phyloP scores from a whole-genome alignment of 371 early-diverging fungal species.

The Apophysomyces ossiformis region DNA sequence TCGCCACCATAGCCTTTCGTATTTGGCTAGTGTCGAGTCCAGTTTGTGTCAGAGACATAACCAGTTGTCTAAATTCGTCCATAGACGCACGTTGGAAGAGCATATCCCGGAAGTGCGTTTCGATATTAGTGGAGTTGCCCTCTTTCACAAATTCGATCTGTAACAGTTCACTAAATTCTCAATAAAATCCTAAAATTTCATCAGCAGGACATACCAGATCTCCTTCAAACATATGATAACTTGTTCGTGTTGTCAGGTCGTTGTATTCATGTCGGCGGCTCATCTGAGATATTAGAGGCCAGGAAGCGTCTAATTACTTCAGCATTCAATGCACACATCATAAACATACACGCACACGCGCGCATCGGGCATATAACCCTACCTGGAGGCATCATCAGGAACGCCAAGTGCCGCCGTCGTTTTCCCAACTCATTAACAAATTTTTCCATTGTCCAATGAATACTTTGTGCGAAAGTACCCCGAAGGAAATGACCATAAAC shows the following conservation, averaged over 20 bases:
- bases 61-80: slow-evolving; percentile 71
- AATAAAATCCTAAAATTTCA: background rate
- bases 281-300: slow-evolving; percentile 81
- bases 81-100: slow-evolving; percentile 78
- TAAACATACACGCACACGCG: background rate
- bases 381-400: slow-evolving; percentile 69
- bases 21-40: slow-evolving; percentile 58
- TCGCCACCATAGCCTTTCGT: slow-evolving; percentile 70
- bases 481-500: slow-evolving; percentile 54
- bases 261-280: slow-evolving; percentile 78
- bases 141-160: slow-evolving; percentile 66
- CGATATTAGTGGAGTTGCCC: slow-evolving; percentile 60
- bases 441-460: slow-evolving; percentile 72
- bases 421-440: slow-evolving; percentile 64
- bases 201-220: slow-evolving; percentile 39
- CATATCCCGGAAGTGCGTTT: slow-evolving; percentile 69
- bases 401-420: slow-evolving; percentile 58
- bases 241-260: slow-evolving; percentile 65
- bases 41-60: slow-evolving; percentile 43
- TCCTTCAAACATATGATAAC: slow-evolving; percentile 63
- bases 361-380: background rate
- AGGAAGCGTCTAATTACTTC: slow-evolving; percentile 65
- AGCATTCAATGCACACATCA: background rate
- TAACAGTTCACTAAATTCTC: background rate
- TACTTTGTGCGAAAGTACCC: slow-evolving; percentile 55